phyloP scores from a whole-genome alignment of 2,329 filamentous ascomycete genomes.

The Exophiala dermatitidis region DNA sequence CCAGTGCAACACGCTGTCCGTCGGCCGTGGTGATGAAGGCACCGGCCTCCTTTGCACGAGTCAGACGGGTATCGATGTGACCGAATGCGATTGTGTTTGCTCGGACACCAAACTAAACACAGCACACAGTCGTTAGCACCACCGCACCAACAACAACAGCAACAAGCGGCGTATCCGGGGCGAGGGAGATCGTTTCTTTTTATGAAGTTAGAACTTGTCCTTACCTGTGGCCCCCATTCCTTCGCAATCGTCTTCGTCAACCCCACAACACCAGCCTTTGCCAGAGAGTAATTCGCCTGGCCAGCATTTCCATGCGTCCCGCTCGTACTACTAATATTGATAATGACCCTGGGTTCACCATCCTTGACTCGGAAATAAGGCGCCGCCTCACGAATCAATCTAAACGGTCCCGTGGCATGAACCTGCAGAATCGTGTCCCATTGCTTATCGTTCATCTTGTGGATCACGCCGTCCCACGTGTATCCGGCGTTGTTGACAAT shows the following conservation, averaged over 20 bases:
- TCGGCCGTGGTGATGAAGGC: conserved; percentile 70
- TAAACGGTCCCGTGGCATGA: conserved; percentile 80
- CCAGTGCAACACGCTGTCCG: conserved; percentile 66
- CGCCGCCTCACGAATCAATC: conserved; percentile 68
- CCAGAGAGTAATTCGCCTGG: conserved; percentile 82
- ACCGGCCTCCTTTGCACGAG: conserved; percentile 75
- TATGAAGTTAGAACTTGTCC: background rate
- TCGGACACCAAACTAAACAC: conserved; percentile 64
- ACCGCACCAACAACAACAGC: no score
- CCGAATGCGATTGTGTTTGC: conserved; percentile 82
- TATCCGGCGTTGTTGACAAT: conserved; percentile 89
- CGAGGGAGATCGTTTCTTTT: no score
- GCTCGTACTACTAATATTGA: conserved; percentile 77
- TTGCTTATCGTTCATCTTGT: conserved; percentile 52
- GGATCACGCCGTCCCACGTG: conserved; percentile 88
- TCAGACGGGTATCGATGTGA: conserved; percentile 70
- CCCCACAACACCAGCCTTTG: conserved; percentile 75
- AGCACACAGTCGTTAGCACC: no score
- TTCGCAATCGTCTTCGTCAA: conserved; percentile 86
- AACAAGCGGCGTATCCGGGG: no score
- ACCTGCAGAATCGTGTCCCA: conserved; percentile 70
- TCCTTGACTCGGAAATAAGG: conserved; percentile 85
- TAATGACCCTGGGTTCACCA: conserved; percentile 66
- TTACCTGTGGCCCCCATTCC: conserved; percentile 61
- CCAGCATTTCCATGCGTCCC: conserved; percentile 82